A percentile compares a stretch with the other conserved stretches of the same genome.
Evolutionary conservation across 805 yeast genomes (phyloP).

Genomic region (Ogataea zsoltii): DNA sequence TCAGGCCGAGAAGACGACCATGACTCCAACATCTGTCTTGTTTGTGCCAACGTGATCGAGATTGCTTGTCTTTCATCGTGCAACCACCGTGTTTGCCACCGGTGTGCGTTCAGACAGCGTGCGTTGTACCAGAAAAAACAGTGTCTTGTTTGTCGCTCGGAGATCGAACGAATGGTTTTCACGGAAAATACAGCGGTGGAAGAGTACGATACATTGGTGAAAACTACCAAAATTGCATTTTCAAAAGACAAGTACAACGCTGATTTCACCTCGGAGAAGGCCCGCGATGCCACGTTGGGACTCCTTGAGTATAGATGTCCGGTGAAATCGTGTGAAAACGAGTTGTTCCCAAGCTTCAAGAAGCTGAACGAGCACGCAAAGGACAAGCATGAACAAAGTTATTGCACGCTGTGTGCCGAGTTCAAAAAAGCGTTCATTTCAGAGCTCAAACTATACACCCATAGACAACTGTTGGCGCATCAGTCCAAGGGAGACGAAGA

Average conservation of each 20-base stretch:
- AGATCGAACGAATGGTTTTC: slow-evolving; percentile 56
- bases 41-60: slow-evolving; percentile 76
- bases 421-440: slow-evolving; percentile 74
- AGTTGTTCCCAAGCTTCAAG: slow-evolving; percentile 49
- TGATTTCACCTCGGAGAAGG: slow-evolving; percentile 56
- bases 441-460: slow-evolving; percentile 65
- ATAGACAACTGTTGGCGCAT: slow-evolving; percentile 67
- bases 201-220: slow-evolving; percentile 32
- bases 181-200: slow-evolving; percentile 49
- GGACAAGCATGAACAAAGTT: slow-evolving; percentile 57
- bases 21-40: slow-evolving; percentile 52
- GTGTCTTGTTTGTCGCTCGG: slow-evolving; percentile 85
- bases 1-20: slow-evolving; percentile 1
- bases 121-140: slow-evolving; percentile 70
- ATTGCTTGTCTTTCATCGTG: slow-evolving; percentile 78
- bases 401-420: slow-evolving; percentile 77
- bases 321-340: slow-evolving; percentile 28
- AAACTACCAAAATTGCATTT: slow-evolving; percentile 17
- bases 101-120: slow-evolving; percentile 79
- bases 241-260: slow-evolving; percentile 51
- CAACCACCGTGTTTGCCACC: slow-evolving; percentile 80
- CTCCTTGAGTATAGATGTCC: slow-evolving; percentile 62
- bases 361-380: slow-evolving; percentile 65
- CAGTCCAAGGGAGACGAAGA: slow-evolving; percentile 68
- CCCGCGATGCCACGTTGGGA: slow-evolving; percentile 47